phyloP scores from a whole-genome alignment of 139 green algal genomes.

The Haematococcus lacustris region DNA sequence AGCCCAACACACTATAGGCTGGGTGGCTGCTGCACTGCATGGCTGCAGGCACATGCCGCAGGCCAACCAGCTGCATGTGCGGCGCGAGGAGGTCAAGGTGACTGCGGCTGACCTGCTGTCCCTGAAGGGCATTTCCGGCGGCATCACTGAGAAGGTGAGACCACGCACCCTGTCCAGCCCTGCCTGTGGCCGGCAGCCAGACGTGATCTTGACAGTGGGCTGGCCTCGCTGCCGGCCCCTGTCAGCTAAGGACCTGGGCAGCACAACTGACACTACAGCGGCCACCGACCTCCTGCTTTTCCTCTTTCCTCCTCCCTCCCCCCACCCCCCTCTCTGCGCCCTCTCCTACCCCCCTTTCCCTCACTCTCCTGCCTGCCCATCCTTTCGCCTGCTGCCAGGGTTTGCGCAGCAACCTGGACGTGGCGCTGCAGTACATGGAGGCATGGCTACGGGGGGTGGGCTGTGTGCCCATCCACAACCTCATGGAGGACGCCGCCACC shows the following conservation, averaged over 20 bases:
- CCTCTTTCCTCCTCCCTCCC: too few species aligned
- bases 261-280: too few species aligned
- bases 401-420: conserved; percentile 59
- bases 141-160: conserved; percentile 45
- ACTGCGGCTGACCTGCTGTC: conserved; percentile 52
- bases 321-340: background rate
- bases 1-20: too few species aligned
- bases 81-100: conserved; percentile 57
- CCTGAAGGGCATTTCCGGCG: conserved; percentile 20
- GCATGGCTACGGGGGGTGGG: conserved; percentile 75
- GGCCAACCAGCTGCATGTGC: conserved; percentile 66
- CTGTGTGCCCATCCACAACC: conserved; percentile 82
- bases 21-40: too few species aligned
- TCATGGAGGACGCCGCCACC: conserved; percentile 93
- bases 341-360: background rate
- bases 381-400: too few species aligned
- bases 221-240: too few species aligned
- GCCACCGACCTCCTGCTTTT: too few species aligned
- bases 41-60: conserved; percentile 63
- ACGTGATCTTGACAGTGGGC: too few species aligned
- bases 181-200: too few species aligned
- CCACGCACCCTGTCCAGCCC: too few species aligned
- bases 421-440: conserved; percentile 80
- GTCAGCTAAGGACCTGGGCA: too few species aligned
- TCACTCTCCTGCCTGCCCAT: too few species aligned